Base-by-base conservation (phyloP, 352 stramenopile genomes). In the Phytopythium litorale region DNA sequence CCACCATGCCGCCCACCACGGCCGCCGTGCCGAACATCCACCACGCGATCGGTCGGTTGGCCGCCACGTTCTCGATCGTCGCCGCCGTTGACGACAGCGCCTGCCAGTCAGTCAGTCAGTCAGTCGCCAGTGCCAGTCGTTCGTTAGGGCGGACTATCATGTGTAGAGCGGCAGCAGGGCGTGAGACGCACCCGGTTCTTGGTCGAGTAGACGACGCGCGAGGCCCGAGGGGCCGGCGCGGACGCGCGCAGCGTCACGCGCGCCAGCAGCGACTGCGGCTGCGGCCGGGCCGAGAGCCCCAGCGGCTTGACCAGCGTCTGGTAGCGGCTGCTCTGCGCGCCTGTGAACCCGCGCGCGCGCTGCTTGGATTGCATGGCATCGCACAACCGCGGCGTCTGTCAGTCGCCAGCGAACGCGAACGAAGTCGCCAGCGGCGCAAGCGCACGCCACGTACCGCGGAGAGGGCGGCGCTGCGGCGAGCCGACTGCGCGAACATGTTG, bases 1-100 rank as follows among this genome's bases (percentile, higher is more conserved):
- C 96, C 48, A 99, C 97, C 96, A 99, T 99, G 28, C 91, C 90
- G 21, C 96, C 91, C 0, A 99, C 97, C 35, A 98, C 72, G 3
- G 79, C 91, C 7, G 91, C 96, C n/a, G 92, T 98, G 38, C 90
- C 91, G 28, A 99, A 88, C 33, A 99, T 87, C 97, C 97, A 99
- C 71, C 92, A 97, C 15, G 82, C 96, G 3, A 98, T 63, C 12
- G 89, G 79, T 12, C 88, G 92, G 74, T 95, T 95, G 4, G 81
- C 82, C 8, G 79, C 71, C 42, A 89, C 84, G 54, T 95, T 92
- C 63, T 94, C 84, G 43, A 95, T 85, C 40, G 84, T 89, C 2
- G 84, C 79, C 13, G 72, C 75, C 13, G 77, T 65, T 0, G 78
- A 68, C 9, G 81, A 72, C 46, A 89, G 81, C 64, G 76, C 76